Evolutionary conservation across 1,139 yeast species (phyloP), one percentile per base, ranked within the genome.

Genomic region (Suhomyces chickasaworum): DNA sequence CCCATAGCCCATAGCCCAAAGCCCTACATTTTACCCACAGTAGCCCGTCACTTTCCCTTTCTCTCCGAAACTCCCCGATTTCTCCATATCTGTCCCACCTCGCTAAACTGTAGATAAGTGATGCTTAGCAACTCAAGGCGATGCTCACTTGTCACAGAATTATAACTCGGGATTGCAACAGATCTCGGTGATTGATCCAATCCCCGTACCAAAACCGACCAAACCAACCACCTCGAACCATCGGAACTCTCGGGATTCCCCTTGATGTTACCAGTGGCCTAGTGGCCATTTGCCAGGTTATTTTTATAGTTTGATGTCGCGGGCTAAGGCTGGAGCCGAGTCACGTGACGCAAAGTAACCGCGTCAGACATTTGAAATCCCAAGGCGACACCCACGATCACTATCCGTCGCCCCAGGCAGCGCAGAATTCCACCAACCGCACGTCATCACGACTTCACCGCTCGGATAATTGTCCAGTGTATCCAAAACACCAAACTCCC

Each of bases 391-490:
- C 16, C 32, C 17, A 29, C 32, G 18, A 15, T 2, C 16, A 29
- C 32, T 29, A 29, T 29, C 32, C 32, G 32, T 29, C 32, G 32
- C 32, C 32, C 32, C 32, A 29, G 32, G 32, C 32, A 29, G 17
- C 32, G 32, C 32, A 13, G 32, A 29, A 5, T n/a, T 15, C 32
- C 17, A 29, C 32, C 32, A n/a, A 29, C 17, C 16, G 32, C 32
- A 29, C 32, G 32, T 29, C 32, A 29, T 17, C 12, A 29, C 17
- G 22, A 16, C 36, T 18, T 7, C 36, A 18, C 13, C 36, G 23
- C 23, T 18, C 36, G 36, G 23, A 17, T n/a, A 6, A 7, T 12
- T 21, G 15, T 7, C 23, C 23, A 9, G 15, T 10, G 12, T 15
- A 7, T 25, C 36, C 12, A 3, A 12, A 7, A 4, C 23, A 21